Conservation (phyloP, 1,284 basidiomycete species). For the Cutaneotrichosporon daszewskae region DNA sequence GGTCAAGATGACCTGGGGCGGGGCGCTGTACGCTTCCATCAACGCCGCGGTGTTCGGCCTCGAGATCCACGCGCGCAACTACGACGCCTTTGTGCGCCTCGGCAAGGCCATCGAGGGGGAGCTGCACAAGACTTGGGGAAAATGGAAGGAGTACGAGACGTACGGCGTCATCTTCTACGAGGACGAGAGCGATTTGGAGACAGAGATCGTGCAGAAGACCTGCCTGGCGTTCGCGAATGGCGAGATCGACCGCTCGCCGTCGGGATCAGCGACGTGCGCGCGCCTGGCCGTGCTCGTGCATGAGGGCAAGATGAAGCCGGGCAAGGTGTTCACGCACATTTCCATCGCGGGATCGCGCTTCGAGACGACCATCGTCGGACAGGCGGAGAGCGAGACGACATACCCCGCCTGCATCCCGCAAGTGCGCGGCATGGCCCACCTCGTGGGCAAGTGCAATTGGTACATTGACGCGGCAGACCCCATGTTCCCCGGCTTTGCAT, state of each 20-base stretch:
- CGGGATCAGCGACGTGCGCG: constrained; percentile 50
- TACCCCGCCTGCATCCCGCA: constrained; percentile 12
- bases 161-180: constrained; percentile 19
- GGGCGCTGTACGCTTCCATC: constrained; percentile 51
- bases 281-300: constrained; percentile 48
- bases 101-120: constrained; percentile 28
- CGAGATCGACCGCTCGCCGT: constrained; percentile 51
- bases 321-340: constrained; percentile 6
- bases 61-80: constrained; percentile 20
- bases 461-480: constrained; percentile 16
- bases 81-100: constrained; percentile 34
- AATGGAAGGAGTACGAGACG: constrained; percentile 11
- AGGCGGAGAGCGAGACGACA: constrained; percentile 1
- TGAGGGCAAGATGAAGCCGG: constrained; percentile 25
- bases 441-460: constrained; percentile 10
- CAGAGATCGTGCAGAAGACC: too few relatives aligned
- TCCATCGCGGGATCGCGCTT: constrained; percentile 16
- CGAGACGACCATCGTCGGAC: constrained; percentile 1
- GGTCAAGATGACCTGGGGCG: constrained; percentile 50
- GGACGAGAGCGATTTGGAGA: neutral
- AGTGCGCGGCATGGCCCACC: constrained; percentile 13
- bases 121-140: constrained; percentile 20
- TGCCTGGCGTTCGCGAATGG: constrained; percentile 47
- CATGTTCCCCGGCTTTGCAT: constrained; percentile 17
- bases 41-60: constrained; percentile 45